Base-by-base conservation (phyloP, 192 early-diverging fungal species). In the Coemansia javaensis region DNA sequence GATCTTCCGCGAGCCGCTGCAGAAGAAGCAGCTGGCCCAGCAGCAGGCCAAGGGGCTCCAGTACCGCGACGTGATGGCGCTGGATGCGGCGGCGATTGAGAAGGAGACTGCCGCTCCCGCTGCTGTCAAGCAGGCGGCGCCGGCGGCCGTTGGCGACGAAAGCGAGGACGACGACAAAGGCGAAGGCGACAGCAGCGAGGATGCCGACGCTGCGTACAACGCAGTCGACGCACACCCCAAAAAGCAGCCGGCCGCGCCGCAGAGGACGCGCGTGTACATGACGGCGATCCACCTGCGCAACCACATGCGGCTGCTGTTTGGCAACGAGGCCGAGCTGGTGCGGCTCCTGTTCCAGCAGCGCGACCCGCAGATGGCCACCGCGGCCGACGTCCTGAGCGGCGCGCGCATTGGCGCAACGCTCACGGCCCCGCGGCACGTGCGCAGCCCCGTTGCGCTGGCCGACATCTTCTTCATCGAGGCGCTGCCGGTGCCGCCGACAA, bases 391-490 rank as follows among this genome's bases (percentile, higher is more conserved):
- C 8, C 47, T 68, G 31, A 47, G 47, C 42, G 47, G 39, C 13
- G 13, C 21, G n/a, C 17, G 22, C 1, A 6, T 36, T 3, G 37
- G 57, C 6, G 32, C 43, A 8, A 75, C 63, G 24, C 64, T 66
- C 44, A 75, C 72, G 7, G 47, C 47, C 17, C 47, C 52, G 35
- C 40, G 59, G 48, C 48, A 76, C 10, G 34, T 53, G 45, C 64
- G 72, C 14, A 62, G 68, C 44, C 78, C 75, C 31, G 67, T 56
- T 1, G 79, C 68, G 17, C 62, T 74, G 18, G 80, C 83, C 11
- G 77, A 89, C 61, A 92, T 94, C 66, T 99, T 97, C 70, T 99
- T 99, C 76, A 67, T 96, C 40, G 89, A 97, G 27, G 82, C 82
- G 16, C 74, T 99, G 15, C 81, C 92, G 0, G 95, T 99, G 20